Conservation (phyloP, 805 yeast species). For the Schizosaccharomyces octosporus region DNA sequence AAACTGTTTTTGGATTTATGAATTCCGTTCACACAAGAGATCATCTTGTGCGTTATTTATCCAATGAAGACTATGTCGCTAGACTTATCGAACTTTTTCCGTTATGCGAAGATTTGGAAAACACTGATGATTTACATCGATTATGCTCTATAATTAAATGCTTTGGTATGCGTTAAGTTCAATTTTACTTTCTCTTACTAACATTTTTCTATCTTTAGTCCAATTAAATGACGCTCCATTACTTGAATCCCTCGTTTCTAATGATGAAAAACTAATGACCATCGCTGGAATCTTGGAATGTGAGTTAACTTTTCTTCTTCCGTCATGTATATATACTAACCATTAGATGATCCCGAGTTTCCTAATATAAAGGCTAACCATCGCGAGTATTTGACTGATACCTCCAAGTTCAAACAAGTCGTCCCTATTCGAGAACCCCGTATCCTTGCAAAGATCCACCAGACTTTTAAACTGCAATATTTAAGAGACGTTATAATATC, state of each 20-base stretch:
- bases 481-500: constrained; percentile 72
- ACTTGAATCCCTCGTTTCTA: constrained; percentile 28
- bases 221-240: constrained; percentile 45
- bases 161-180: constrained; percentile 4
- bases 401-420: constrained; percentile 43
- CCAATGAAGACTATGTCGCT: constrained; percentile 26
- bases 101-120: constrained; percentile 27
- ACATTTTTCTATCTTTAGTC: constrained; percentile 10
- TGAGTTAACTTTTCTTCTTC: too few relatives aligned
- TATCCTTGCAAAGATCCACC: constrained; percentile 33
- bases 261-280: constrained; percentile 27
- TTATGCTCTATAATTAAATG: constrained; percentile 55
- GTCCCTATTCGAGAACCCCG: constrained; percentile 32
- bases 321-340: constrained; percentile 91
- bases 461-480: constrained; percentile 56
- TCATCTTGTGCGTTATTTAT: constrained; percentile 31
- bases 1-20: constrained; percentile 32
- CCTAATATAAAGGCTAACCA: constrained; percentile 63
- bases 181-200: too few relatives aligned
- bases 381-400: constrained; percentile 34
- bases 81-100: constrained; percentile 30
- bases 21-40: constrained; percentile 39
- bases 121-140: constrained; percentile 32
- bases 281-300: constrained; percentile 59
- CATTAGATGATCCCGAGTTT: constrained; percentile 46